Evolutionary conservation across 345 rosid genomes (phyloP).

Genomic region (Eucalyptus brandiana): DNA sequence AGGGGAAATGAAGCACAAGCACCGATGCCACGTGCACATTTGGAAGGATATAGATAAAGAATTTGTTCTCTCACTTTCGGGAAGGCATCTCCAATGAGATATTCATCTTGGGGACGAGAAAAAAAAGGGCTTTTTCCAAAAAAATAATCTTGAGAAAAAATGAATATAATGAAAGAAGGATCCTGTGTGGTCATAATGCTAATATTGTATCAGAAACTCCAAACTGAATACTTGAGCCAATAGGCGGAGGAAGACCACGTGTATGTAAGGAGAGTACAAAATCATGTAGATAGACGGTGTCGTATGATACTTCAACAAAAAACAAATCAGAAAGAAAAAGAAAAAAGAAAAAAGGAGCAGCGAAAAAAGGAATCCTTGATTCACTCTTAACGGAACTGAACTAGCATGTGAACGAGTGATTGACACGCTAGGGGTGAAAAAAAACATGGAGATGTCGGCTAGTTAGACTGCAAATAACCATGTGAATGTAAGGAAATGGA

Average conservation of each 20-base stretch:
- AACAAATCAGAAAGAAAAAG: background rate
- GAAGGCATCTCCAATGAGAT: background rate
- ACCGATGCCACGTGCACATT: background rate
- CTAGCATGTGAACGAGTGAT: background rate
- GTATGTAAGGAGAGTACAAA: background rate
- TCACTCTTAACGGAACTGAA: background rate
- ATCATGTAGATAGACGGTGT: fast-evolving
- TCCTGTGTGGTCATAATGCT: fast-evolving
- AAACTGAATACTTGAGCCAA: background rate
- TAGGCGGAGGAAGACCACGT: fast-evolving
- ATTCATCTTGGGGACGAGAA: background rate
- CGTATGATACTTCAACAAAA: background rate
- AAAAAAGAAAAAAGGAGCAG: background rate
- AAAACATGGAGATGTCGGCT: background rate
- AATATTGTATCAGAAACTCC: fast-evolving
- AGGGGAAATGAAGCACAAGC: background rate
- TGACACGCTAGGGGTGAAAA: background rate
- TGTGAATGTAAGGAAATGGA: background rate
- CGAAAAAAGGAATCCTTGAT: background rate
- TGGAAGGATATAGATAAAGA: background rate
- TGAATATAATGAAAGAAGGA: too few species aligned
- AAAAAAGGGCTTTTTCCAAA: too few species aligned
- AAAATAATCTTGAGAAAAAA: too few species aligned
- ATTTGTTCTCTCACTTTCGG: background rate
- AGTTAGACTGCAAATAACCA: background rate